Evolutionary conservation across 345 rosid species (phyloP).

Genomic region (Hypericum androsaemum): DNA sequence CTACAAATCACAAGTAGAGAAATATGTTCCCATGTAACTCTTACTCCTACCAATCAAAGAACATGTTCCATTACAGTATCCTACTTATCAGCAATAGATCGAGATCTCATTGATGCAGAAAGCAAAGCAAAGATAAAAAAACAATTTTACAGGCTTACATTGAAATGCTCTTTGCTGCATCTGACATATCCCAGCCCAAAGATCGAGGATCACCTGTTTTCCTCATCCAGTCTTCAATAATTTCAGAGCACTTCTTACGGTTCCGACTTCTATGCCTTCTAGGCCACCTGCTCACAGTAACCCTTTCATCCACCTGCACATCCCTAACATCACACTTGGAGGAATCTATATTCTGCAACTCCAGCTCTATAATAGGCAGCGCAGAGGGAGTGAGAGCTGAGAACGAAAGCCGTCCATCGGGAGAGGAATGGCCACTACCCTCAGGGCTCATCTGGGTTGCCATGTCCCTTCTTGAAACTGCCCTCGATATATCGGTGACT

Average conservation of each 20-base stretch:
- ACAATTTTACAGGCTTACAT: constrained; percentile 31
- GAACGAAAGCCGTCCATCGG: constrained; percentile 41
- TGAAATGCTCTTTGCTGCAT: constrained; percentile 40
- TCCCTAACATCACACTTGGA: constrained; percentile 60
- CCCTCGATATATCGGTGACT: constrained; percentile 44
- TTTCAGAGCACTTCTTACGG: constrained; percentile 44
- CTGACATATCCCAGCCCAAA: constrained; percentile 60
- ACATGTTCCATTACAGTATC: no score
- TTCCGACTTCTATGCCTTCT: constrained; percentile 51
- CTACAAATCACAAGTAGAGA: no score
- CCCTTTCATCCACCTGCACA: constrained; percentile 83
- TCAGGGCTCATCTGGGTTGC: constrained; percentile 98
- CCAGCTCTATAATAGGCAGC: constrained; percentile 31
- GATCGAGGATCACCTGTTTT: constrained; percentile 36
- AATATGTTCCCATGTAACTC: no score
- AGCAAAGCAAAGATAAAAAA: no score
- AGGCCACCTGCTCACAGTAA: constrained; percentile 79
- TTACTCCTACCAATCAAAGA: no score
- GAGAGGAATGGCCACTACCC: constrained; percentile 53
- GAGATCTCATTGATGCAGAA: no score
- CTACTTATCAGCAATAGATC: no score
- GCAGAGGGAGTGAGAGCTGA: constrained; percentile 45
- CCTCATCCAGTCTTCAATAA: constrained; percentile 63
- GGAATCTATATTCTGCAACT: constrained; percentile 34
- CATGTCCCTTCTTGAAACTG: constrained; percentile 87